Percentiles rank a stretch among this genome's conserved stretches.
Evolutionary conservation across 2,329 filamentous ascomycete species (phyloP).

Genomic region (Macrophomina phaseolina): DNA sequence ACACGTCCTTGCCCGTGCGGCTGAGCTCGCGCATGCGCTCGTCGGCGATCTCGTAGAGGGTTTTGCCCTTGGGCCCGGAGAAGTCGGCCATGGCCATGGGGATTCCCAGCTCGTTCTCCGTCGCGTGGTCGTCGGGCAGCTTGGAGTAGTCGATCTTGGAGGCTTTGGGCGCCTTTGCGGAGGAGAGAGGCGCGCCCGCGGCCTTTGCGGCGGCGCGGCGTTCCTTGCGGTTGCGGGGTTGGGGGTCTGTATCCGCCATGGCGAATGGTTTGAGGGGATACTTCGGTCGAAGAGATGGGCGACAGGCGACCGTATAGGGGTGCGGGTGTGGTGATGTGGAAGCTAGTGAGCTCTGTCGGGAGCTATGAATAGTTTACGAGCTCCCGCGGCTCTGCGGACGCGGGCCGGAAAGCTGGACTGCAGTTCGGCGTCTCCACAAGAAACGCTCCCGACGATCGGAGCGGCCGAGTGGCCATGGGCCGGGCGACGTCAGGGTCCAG

Average conservation of each 20-base stretch:
- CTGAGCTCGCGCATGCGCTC: constrained; percentile 58
- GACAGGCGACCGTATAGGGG: background rate
- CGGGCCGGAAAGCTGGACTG: constrained; percentile 5
- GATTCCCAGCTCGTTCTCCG: constrained; percentile 44
- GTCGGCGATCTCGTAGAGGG: constrained; percentile 74
- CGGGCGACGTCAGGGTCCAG: constrained; percentile 25
- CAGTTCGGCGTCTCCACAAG: background rate
- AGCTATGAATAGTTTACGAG: constrained; percentile 2
- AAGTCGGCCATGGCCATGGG: constrained; percentile 69
- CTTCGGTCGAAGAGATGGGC: no score
- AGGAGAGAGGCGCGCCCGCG: constrained; percentile 32
- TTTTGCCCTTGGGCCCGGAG: constrained; percentile 61
- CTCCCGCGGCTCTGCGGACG: background rate
- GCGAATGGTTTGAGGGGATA: background rate
- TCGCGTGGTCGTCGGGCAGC: constrained; percentile 30
- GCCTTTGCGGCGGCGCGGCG: constrained; percentile 50
- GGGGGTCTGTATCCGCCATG: constrained; percentile 11
- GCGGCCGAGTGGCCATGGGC: background rate
- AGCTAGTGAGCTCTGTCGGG: background rate
- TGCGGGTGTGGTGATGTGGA: background rate
- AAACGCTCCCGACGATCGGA: constrained; percentile 9
- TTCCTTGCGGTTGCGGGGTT: constrained; percentile 52
- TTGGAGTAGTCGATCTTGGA: constrained; percentile 48
- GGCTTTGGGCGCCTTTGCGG: constrained; percentile 30
- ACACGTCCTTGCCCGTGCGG: constrained; percentile 54